Conservation (phyloP, 768 basidiomycete species). For the Panellus pusillus region DNA sequence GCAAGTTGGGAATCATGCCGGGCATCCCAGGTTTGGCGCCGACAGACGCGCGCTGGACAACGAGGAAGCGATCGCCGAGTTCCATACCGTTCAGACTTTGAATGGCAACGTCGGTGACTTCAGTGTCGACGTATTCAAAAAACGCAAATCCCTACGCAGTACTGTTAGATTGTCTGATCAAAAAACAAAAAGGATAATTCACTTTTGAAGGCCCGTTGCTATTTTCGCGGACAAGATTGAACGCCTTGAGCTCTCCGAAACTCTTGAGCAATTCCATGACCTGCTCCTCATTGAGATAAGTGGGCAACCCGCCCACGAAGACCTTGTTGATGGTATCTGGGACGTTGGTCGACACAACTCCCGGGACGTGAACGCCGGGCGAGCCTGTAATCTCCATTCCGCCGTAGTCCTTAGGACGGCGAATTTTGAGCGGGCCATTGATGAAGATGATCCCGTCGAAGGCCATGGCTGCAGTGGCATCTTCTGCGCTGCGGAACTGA, state of each 20-base stretch:
- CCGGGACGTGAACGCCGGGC: conserved; percentile 82
- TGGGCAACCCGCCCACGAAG: conserved; percentile 93
- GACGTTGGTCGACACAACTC: conserved; percentile 94
- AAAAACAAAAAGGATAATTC: conserved; percentile 15
- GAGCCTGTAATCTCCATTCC: conserved; percentile 61
- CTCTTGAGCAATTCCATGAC: conserved; percentile 97
- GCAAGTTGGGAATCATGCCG: conserved; percentile 66
- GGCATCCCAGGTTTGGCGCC: conserved; percentile 78
- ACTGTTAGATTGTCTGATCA: conserved; percentile 1
- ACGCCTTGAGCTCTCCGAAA: conserved; percentile 96
- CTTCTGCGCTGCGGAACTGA: conserved; percentile 97
- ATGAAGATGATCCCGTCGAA: conserved; percentile 98
- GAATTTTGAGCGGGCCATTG: conserved; percentile 94
- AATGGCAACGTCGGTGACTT: conserved; percentile 92
- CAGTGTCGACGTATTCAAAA: conserved; percentile 93
- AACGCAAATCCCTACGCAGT: conserved; percentile 89
- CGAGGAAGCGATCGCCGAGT: conserved; percentile 91
- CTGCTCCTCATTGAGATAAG: conserved; percentile 96
- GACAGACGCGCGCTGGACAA: conserved; percentile 95
- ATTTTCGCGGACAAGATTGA: conserved; percentile 96
- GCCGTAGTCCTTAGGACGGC: conserved; percentile 95
- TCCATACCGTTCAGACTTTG: conserved; percentile 97
- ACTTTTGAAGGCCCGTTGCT: conserved; percentile 89
- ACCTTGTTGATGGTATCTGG: conserved; percentile 98
- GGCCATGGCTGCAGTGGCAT: conserved; percentile 94